phyloP scores from a whole-genome alignment of 2,329 filamentous ascomycete genomes.

The Colletotrichum endophyticum region DNA sequence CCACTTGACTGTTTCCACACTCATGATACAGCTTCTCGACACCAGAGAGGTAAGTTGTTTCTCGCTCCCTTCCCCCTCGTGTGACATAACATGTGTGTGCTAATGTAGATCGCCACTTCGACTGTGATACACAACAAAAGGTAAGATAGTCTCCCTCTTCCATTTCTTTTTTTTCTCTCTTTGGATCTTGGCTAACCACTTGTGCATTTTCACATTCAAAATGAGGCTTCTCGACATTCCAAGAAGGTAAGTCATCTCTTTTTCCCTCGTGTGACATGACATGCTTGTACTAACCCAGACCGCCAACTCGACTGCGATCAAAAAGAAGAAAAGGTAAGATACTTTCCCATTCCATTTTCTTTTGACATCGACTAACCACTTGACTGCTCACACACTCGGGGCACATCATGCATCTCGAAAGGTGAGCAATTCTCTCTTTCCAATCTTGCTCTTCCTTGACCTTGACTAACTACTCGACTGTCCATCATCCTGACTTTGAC shows the following conservation, averaged over 20 bases:
- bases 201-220: not conserved
- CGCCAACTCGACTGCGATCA: not conserved
- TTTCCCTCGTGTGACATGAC: not conserved
- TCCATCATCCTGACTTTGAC: not conserved
- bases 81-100: not conserved
- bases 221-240: not conserved
- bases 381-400: not conserved
- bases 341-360: not conserved
- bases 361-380: not conserved
- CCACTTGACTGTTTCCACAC: not conserved
- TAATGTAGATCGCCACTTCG: not conserved
- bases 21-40: not conserved
- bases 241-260: not conserved
- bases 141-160: not conserved
- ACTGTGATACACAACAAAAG: not conserved
- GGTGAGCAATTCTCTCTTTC: not conserved
- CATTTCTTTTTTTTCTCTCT: not conserved
- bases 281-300: not conserved
- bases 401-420: not conserved
- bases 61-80: not conserved
- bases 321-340: not conserved
- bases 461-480: not conserved
- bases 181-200: not conserved
- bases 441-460: not conserved
- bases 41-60: not conserved